Conservation (phyloP, 257 asterid genomes). For the Lithospermum erythrorhizon region DNA sequence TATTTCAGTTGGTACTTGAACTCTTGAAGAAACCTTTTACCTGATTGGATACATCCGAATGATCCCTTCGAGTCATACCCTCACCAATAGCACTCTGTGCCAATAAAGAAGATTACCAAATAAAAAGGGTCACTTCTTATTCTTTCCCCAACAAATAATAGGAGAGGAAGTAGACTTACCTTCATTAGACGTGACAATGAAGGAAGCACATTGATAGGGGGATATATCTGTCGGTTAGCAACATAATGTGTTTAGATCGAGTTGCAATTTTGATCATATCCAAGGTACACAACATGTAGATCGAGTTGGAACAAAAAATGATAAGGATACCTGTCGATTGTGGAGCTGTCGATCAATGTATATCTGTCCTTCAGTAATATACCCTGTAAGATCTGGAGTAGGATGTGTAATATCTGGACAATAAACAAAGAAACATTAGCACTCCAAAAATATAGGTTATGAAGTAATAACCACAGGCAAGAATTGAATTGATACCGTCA, state of each 20-base stretch:
- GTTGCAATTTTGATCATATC: too few relatives aligned
- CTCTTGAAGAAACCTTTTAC: constrained; percentile 17
- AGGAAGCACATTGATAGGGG: constrained; percentile 97
- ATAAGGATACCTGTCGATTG: constrained; percentile 38
- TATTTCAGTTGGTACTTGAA: background rate
- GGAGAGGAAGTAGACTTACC: constrained; percentile 31
- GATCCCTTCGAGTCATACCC: constrained; percentile 98
- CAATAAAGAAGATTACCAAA: constrained; percentile 3
- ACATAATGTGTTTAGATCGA: background rate
- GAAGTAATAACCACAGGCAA: background rate
- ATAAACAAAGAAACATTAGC: constrained; percentile 9
- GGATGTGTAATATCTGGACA: constrained; percentile 98
- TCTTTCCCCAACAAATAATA: constrained; percentile 1
- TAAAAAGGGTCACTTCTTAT: background rate
- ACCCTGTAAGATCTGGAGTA: constrained; percentile 99
- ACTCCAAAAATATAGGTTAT: constrained; percentile 7
- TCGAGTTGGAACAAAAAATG: background rate
- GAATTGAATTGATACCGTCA: constrained; percentile 46
- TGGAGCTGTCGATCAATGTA: constrained; percentile 92
- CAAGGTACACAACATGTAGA: too few relatives aligned
- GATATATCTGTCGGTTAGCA: constrained; percentile 57
- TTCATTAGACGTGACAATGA: constrained; percentile 95
- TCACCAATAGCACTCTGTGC: constrained; percentile 96
- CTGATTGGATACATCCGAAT: constrained; percentile 96
- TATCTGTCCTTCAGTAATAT: constrained; percentile 98